A percentile compares a stretch with the other conserved stretches of the same genome.
Evolutionary conservation across 2,329 filamentous ascomycete genomes (phyloP).

Genomic region (Bipolaris zeicola): DNA sequence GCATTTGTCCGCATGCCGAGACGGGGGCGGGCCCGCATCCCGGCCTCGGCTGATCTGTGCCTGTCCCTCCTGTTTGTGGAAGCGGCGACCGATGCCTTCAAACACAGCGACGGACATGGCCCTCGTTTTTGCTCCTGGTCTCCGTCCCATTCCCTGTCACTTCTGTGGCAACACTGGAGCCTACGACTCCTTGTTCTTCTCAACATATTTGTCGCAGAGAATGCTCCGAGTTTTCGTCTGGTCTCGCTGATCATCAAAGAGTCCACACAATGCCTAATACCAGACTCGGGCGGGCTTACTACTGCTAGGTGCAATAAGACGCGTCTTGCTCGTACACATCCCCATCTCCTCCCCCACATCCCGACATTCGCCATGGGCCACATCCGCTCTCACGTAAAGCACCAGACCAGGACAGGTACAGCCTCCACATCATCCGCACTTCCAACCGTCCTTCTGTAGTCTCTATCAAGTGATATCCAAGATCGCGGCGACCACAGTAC

Average conservation of each 20-base stretch:
- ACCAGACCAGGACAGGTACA: constrained; percentile 1
- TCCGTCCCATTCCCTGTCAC: too few species aligned
- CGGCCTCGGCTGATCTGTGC: constrained; percentile 5
- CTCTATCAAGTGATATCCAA: not conserved
- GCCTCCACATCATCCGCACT: not conserved
- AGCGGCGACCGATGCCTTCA: not conserved
- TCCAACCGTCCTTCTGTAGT: not conserved
- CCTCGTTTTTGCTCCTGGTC: too few species aligned
- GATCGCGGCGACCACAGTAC: not conserved
- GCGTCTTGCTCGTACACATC: not conserved
- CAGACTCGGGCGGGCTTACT: too few species aligned
- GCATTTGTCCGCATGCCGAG: not conserved
- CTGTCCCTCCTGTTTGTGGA: not conserved
- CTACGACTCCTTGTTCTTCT: too few species aligned
- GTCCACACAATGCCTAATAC: too few species aligned
- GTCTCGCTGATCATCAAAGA: too few species aligned
- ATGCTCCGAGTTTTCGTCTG: too few species aligned
- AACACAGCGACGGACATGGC: not conserved
- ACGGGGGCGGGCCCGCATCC: constrained; percentile 1
- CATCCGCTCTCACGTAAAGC: not conserved
- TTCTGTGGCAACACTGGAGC: too few species aligned
- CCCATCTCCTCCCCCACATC: constrained; percentile 17
- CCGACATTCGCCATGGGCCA: constrained; percentile 11
- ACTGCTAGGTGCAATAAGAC: too few species aligned
- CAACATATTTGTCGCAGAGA: too few species aligned